Base-by-base conservation (phyloP, 2,329 filamentous ascomycete genomes). In the Phoma sp. region DNA sequence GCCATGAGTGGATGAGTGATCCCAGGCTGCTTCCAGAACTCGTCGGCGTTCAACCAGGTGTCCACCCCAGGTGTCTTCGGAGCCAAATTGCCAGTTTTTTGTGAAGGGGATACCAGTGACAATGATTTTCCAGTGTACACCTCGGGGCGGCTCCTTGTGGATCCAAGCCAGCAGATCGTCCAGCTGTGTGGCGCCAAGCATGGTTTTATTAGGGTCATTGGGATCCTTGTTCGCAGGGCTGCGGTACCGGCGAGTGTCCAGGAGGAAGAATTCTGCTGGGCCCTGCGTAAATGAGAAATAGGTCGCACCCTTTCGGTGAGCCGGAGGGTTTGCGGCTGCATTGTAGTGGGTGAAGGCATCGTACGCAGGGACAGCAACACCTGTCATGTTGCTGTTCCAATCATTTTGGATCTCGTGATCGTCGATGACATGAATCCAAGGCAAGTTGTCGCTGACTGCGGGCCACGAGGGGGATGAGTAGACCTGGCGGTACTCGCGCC, bases 351-450 rank as follows among this genome's bases (percentile, higher is more conserved):
- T 80, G 80, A 90, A 99, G 0, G 93, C 91, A 56, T 96, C 91
- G 39, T 90, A 85, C 4, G 93, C 93, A 0, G 89, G 85, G 2
- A 82, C 75, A 70, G 93, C 97, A 0, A 96, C 84, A 5, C 90
- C 90, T 0, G 90, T 92, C 11, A 85, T 88, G 70, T 93, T 95
- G 14, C 83, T 81, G 55, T 89, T 86, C 92, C 93, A 98, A 76
- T 98, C 95, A 65, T 99, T 98, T 4, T 85, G 84, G 58, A 99
- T 97, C 71, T 99, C 95, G 68, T 99, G 95, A 71, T 99, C 95
- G 69, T 99, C 95, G 6, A 97, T 84, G 2, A 96, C 93, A 69
- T 99, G 95, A 39, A 98, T 91, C 95, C 95, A 99, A 65, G 93
- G 96, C n/a, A 98, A 79, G 50, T 91, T 87, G 62, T 89, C 82